phyloP scores from a whole-genome alignment of 2,329 filamentous ascomycete genomes.

The Whalleya microplaca region DNA sequence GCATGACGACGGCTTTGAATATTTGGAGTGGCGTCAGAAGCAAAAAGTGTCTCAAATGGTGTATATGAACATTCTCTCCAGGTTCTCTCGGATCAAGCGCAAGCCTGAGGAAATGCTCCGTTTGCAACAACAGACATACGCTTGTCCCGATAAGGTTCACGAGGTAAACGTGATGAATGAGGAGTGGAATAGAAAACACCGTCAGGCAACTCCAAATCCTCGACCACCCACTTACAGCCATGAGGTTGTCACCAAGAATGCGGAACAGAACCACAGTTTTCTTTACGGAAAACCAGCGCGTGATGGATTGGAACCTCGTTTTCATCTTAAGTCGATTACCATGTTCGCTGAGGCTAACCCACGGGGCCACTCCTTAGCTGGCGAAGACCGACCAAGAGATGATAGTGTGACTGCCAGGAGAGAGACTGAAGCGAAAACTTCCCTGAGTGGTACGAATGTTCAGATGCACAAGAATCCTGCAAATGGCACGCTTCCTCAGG shows the following conservation, averaged over 20 bases:
- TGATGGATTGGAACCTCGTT: too few species aligned
- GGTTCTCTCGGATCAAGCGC: conserved; percentile 13
- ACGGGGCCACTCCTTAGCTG: too few species aligned
- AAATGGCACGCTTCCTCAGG: too few species aligned
- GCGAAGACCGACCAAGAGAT: too few species aligned
- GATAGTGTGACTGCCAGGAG: too few species aligned
- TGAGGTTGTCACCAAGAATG: neutral
- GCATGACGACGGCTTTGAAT: conserved; percentile 13
- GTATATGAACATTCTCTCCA: conserved; percentile 15
- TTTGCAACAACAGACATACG: conserved; percentile 6
- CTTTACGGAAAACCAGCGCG: too few species aligned
- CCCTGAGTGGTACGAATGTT: too few species aligned
- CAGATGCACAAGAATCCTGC: too few species aligned
- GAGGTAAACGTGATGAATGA: conserved; percentile 5
- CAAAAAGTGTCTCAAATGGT: conserved; percentile 15
- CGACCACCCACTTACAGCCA: conserved; percentile 5
- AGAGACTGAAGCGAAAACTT: too few species aligned
- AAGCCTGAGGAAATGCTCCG: conserved; percentile 10
- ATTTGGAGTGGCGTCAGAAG: conserved; percentile 17
- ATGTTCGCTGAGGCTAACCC: too few species aligned
- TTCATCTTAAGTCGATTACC: too few species aligned
- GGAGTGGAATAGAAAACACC: neutral
- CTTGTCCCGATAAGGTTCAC: conserved; percentile 15
- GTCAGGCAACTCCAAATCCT: neutral
- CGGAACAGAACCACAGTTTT: too few species aligned